phyloP scores from a whole-genome alignment of 2,329 filamentous ascomycete genomes.

The Diaporthe capsici region DNA sequence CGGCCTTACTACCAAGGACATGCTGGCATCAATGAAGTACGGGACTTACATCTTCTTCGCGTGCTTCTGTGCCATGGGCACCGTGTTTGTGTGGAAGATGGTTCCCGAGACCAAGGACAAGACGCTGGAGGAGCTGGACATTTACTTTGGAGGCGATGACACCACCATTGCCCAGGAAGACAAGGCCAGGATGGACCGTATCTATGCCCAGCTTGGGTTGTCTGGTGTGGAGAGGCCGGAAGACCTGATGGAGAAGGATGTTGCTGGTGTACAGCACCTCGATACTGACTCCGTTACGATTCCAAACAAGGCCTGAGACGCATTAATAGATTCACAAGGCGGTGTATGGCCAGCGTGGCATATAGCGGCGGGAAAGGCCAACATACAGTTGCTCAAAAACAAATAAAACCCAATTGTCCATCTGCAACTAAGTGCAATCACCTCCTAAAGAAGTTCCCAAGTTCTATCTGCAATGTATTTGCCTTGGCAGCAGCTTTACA shows the following conservation, averaged over 20 bases:
- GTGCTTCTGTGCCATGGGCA: conserved; percentile 51
- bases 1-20: conserved; percentile 42
- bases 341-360: too few relatives aligned
- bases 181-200: conserved; percentile 47
- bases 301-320: background rate
- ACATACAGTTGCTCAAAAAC: too few relatives aligned
- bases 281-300: conserved; percentile 2
- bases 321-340: background rate
- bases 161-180: conserved; percentile 52
- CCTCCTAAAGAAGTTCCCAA: background rate
- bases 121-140: conserved; percentile 43
- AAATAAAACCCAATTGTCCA: background rate
- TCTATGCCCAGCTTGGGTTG: conserved; percentile 45
- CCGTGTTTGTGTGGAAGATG: conserved; percentile 52
- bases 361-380: background rate
- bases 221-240: conserved; percentile 49
- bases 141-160: conserved; percentile 51
- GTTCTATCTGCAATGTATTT: background rate
- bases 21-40: conserved; percentile 42
- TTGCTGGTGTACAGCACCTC: conserved; percentile 28
- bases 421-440: too few relatives aligned
- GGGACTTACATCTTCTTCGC: conserved; percentile 59
- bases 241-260: conserved; percentile 37
- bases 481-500: background rate
- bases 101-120: conserved; percentile 49